Evolutionary conservation across 2,329 filamentous ascomycete species (phyloP).

Genomic region (Rhytidhysteron rufulum): DNA sequence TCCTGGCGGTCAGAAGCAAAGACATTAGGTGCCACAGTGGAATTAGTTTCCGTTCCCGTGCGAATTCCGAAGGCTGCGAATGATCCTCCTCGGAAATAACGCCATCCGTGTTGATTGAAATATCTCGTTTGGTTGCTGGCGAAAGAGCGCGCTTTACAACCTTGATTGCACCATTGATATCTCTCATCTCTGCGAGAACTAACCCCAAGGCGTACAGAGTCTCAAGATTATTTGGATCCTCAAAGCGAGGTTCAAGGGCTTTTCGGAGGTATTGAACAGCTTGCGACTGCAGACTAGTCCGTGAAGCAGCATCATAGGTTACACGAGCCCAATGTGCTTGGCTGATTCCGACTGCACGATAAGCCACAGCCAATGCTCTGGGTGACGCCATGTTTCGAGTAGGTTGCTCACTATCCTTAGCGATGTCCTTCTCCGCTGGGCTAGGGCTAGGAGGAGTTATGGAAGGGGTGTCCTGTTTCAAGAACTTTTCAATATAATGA

Average conservation of each 20-base stretch:
- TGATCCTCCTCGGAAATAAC: conserved; percentile 19
- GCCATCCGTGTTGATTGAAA: conserved; percentile 27
- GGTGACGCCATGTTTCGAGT: conserved; percentile 50
- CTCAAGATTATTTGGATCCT: conserved; percentile 65
- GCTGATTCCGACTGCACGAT: conserved; percentile 80
- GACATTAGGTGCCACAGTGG: conserved; percentile 90
- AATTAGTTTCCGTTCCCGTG: conserved; percentile 61
- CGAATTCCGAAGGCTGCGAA: conserved; percentile 24
- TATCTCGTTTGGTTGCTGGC: conserved; percentile 41
- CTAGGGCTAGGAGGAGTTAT: conserved; percentile 8
- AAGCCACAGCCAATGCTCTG: conserved; percentile 59
- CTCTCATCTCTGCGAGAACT: conserved; percentile 83
- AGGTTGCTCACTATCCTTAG: conserved; percentile 22
- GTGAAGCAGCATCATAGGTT: conserved; percentile 69
- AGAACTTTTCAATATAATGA: conserved; percentile 68
- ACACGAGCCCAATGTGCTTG: conserved; percentile 83
- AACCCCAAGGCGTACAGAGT: conserved; percentile 76
- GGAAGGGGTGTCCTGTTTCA: conserved; percentile 49
- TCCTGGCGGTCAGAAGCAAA: conserved; percentile 77
- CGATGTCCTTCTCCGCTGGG: conserved; percentile 14
- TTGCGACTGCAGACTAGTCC: conserved; percentile 70
- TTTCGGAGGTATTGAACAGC: conserved; percentile 73
- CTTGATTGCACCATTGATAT: conserved; percentile 76
- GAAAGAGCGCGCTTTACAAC: conserved; percentile 74
- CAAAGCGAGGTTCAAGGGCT: conserved; percentile 65